Percentiles rank a stretch among this genome's conserved stretches.
These are phyloP conservation scores for Thielaviopsis euricoi DNA, from an alignment of 2,329 filamentous ascomycete genomes.

Conservation along the genomic window DNA sequence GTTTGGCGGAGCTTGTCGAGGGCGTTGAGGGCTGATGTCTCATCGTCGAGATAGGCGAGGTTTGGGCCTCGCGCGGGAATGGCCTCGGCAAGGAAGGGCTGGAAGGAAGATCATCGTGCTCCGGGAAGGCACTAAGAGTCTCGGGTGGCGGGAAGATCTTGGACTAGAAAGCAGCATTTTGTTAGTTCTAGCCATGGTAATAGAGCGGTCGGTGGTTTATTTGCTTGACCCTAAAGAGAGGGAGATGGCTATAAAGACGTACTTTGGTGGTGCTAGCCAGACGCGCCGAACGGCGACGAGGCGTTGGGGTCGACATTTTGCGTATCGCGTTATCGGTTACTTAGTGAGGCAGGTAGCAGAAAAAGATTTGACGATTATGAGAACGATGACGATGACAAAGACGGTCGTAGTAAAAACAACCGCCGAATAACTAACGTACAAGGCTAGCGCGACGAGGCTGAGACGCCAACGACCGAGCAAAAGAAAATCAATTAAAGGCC, in stretches of 20 bases:
- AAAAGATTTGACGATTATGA: neutral
- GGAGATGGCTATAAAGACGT: neutral
- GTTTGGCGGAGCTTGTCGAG: slow-evolving; percentile 47
- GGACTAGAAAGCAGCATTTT: neutral
- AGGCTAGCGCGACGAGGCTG: neutral
- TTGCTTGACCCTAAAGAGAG: neutral
- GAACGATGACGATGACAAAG: neutral
- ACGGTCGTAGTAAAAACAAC: neutral
- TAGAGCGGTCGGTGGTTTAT: neutral
- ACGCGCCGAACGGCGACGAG: neutral
- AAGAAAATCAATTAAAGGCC: neutral
- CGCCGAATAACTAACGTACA: neutral
- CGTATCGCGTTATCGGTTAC: neutral
- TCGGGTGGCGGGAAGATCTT: slow-evolving; percentile 19
- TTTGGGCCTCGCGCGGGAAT: neutral
- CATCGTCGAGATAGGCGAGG: slow-evolving; percentile 4
- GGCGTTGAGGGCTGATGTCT: slow-evolving; percentile 35
- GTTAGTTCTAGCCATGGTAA: neutral
- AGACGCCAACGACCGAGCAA: neutral
- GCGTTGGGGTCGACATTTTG: neutral
- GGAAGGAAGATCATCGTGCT: slow-evolving; percentile 24
- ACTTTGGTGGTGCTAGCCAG: neutral
- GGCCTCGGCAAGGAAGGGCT: slow-evolving; percentile 8
- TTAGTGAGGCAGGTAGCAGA: neutral
- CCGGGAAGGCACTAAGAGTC: slow-evolving; percentile 26